Evolutionary conservation across 2,329 filamentous ascomycete species (phyloP).

Genomic region (Botrytis fabae): DNA sequence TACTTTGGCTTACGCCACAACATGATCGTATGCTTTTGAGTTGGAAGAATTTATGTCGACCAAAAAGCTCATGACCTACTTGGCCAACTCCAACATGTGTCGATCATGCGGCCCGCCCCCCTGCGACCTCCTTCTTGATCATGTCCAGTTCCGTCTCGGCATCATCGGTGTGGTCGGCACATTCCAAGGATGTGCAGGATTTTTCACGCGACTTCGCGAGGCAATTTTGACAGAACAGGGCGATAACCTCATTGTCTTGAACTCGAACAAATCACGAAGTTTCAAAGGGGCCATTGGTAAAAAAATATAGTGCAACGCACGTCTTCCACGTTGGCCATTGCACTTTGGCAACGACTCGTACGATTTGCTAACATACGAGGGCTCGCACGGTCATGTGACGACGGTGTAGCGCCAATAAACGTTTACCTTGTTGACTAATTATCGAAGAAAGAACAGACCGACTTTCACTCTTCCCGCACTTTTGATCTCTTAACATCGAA

Average conservation of each 20-base stretch:
- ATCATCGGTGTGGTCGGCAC: not conserved
- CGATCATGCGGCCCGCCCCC: not conserved
- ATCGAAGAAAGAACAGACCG: not conserved
- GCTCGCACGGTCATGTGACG: not conserved
- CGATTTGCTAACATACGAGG: not conserved
- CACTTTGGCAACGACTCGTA: not conserved
- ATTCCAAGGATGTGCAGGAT: not conserved
- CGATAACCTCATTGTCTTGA: not conserved
- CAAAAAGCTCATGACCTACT: not conserved
- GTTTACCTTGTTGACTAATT: not conserved
- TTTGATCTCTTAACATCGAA: not conserved
- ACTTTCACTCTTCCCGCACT: not conserved
- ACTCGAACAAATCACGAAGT: not conserved
- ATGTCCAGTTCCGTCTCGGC: not conserved
- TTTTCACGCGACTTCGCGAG: not conserved
- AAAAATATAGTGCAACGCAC: not conserved
- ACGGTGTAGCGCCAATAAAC: not conserved
- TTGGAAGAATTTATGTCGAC: not conserved
- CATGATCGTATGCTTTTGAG: not conserved
- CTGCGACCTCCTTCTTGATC: not conserved
- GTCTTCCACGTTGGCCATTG: not conserved
- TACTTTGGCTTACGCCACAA: not conserved
- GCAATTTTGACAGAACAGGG: not conserved
- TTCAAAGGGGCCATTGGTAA: not conserved
- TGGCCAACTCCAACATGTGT: not conserved